Evolutionary conservation across 805 yeast genomes (phyloP), one percentile per base, ranked within the genome.

Genomic region (Wickerhamiella dianesei): DNA sequence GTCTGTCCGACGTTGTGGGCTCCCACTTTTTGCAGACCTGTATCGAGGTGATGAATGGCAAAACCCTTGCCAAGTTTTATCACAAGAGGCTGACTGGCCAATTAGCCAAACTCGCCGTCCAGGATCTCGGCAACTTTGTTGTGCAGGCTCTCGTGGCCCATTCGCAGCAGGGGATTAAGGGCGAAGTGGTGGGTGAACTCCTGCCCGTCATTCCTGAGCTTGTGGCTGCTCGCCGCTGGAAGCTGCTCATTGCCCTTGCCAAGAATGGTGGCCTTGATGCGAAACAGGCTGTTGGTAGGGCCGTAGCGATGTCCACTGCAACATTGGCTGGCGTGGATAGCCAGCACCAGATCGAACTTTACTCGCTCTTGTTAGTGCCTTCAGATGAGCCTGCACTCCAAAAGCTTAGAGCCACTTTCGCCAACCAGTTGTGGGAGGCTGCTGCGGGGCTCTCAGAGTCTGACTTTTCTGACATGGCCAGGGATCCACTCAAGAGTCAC

Each of bases 401-500:
- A 25, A 25, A 25, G 32, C 32, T 25, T 6, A 6, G 32, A 12
- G 12, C 32, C 9, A 21, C 21, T 9, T 39, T 39, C 41, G 25
- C 84, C 56, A 69, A 71, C 22, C 66, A 68, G 43, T 78, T 84
- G 50, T 69, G 80, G 59, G 78, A 76, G 44, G 76, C 79, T 48
- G 63, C 82, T 49, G 61, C 84, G 45, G 72, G 71, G 2, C 61
- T 82, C 48, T 80, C 82, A 13, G 65, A 65, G n/a, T 82, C 76
- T 50, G 71, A 77, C 51, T 63, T 86, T 32, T 55, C 76, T 25
- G 81, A 79, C 57, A 79, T 89, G 82, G 82, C 94, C 57, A 70
- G 69, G 55, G 96, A 89, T 61, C 94, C 96, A 8, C 92, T 87
- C 2, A 87, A 84, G 55, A 85, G 95, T 1, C 96, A 83, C 59